Base-by-base conservation (phyloP, 169 alveolate species). In the Eimeria falciformis region DNA sequence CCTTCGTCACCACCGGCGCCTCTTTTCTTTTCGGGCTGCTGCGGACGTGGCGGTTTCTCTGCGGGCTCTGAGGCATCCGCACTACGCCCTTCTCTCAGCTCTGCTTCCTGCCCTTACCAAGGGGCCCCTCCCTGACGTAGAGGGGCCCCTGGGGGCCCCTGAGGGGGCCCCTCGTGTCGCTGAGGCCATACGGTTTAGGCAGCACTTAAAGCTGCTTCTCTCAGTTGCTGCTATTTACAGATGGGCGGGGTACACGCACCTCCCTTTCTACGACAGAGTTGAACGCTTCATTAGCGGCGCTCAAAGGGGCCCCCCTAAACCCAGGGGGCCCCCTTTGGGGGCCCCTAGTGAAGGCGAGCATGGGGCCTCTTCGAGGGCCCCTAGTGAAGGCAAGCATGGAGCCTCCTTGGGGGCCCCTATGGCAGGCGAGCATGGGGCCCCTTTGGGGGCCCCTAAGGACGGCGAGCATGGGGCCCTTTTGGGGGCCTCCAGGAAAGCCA, bases 21-120 rank as follows among this genome's bases (percentile, higher is more conserved):
- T 58, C 58, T 90, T 94, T 23, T 89, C 93, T 27, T 94, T 94
- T 82, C 91, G 75, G 65, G 94, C 95, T 5, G 92, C 93, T 45
- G 93, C 96, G 43, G 73, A 78, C 1, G 91, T 92, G 7, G 95
- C 77, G 2, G 53, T 84, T 33, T 29, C 93, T 25, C 92, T 94
- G 29, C 62, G 87, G 50, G 55, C 40, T 62, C 83, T 94, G 55
- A 82, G 83, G 62, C 96, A 94, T 27, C 93, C 90, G 81, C 91
- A 83, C 56, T 85, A 79, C 69, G 83, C 75, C 12, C 65, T 65
- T 0, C 47, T 77, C 23, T 68, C 81, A 11, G 81, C 92, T n/a
- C 21, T 84, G 79, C 75, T 83, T 5, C 95, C 69, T 65, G 68
- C 68, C 18, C 62, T 78, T 23, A 46, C 75, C 11, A 11, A 27